phyloP scores from a whole-genome alignment of 768 basidiomycete species.

The Naganishia vaughanmartiniae region DNA sequence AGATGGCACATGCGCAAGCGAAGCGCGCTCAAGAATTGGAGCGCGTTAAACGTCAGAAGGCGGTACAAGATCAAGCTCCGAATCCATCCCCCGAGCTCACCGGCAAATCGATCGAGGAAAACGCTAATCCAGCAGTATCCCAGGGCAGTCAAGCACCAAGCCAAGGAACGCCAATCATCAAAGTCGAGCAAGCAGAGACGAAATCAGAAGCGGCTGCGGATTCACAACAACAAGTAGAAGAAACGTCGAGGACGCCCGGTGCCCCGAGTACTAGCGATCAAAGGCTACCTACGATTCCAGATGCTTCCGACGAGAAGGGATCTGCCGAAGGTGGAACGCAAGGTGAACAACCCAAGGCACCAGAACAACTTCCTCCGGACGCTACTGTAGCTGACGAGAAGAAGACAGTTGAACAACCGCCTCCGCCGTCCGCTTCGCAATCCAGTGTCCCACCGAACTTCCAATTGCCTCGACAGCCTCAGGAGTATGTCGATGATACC shows the following conservation, averaged over 20 bases:
- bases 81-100: slow-evolving; percentile 40
- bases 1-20: slow-evolving; percentile 37
- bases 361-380: background rate
- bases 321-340: background rate
- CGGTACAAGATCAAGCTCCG: slow-evolving; percentile 48
- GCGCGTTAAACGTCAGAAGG: slow-evolving; percentile 39
- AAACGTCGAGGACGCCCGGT: background rate
- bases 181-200: slow-evolving; percentile 34
- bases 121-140: background rate
- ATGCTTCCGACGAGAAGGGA: background rate
- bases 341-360: background rate
- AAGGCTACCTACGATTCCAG: background rate
- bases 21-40: slow-evolving; percentile 34
- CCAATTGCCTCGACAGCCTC: slow-evolving; percentile 59
- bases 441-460: slow-evolving; percentile 18
- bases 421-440: slow-evolving; percentile 20
- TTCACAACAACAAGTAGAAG: background rate
- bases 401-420: slow-evolving; percentile 6
- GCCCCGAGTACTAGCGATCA: background rate
- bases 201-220: slow-evolving; percentile 25
- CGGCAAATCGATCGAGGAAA: slow-evolving; percentile 4
- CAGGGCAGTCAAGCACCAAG: slow-evolving; percentile 12
- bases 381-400: slow-evolving; percentile 3
- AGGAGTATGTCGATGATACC: slow-evolving; percentile 90
- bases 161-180: slow-evolving; percentile 35